Percentiles rank a stretch among this genome's conserved stretches.
Evolutionary conservation across 1,139 yeast genomes (phyloP).

Genomic region (Scheffersomyces parashehatae): DNA sequence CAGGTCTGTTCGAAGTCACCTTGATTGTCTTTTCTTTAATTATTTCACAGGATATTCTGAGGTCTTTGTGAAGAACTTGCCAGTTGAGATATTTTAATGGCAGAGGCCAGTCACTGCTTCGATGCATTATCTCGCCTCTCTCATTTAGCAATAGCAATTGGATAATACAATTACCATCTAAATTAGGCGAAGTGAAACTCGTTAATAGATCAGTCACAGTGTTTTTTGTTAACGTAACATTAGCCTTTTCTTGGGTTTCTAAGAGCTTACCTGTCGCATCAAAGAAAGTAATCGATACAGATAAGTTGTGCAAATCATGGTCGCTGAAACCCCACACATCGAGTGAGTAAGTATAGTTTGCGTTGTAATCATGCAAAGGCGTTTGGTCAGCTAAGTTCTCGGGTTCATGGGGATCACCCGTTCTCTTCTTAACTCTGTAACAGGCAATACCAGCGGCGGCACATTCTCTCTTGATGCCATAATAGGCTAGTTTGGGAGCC

Average conservation of each 20-base stretch:
- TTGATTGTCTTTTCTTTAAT: neutral
- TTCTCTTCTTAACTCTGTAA: conserved; percentile 9
- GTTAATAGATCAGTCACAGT: neutral
- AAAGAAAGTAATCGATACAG: neutral
- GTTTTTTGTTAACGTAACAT: neutral
- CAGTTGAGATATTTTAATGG: conserved; percentile 45
- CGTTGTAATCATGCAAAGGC: neutral
- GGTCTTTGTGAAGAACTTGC: neutral
- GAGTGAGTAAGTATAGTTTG: neutral
- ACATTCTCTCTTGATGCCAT: conserved; percentile 46
- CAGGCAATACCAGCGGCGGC: conserved; percentile 27
- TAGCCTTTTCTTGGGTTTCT: neutral
- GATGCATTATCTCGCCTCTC: neutral
- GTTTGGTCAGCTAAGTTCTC: conserved; percentile 1
- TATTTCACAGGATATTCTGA: conserved; percentile 1
- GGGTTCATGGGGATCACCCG: conserved; percentile 1
- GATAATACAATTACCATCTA: neutral
- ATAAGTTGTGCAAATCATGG: neutral
- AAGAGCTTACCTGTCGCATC: neutral
- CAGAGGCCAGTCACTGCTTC: conserved; percentile 49
- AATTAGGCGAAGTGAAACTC: neutral
- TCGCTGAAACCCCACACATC: neutral
- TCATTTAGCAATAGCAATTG: neutral
- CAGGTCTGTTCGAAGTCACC: conserved; percentile 33
- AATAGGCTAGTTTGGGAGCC: conserved; percentile 46